phyloP scores from a whole-genome alignment of 805 yeast genomes.

The Nakazawaea populi region DNA sequence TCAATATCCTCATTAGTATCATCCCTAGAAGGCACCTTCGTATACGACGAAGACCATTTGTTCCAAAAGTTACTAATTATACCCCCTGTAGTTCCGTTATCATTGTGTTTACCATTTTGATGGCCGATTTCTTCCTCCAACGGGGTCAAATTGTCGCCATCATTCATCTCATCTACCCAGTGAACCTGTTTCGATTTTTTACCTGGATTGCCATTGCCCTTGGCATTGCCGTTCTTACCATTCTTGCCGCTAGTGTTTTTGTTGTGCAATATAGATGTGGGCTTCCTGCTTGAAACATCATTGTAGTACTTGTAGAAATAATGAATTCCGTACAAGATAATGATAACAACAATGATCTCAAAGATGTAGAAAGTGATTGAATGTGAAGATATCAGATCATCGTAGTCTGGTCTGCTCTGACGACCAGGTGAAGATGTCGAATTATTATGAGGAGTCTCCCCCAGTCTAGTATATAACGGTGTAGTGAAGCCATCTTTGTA shows the following conservation, averaged over 20 bases:
- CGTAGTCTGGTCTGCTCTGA: not conserved
- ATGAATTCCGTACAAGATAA: slow-evolving; percentile 17
- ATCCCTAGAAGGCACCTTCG: slow-evolving; percentile 14
- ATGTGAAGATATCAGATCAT: not conserved
- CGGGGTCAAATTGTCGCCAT: slow-evolving; percentile 7
- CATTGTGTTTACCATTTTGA: slow-evolving; percentile 15
- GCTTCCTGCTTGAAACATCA: slow-evolving; percentile 10
- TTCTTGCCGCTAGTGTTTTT: slow-evolving; percentile 1
- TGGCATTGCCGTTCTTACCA: not conserved
- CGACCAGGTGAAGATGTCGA: not conserved
- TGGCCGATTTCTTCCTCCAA: slow-evolving; percentile 11
- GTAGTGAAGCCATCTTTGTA: slow-evolving; percentile 17
- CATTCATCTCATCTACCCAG: slow-evolving; percentile 23
- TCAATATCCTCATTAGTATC: slow-evolving; percentile 32
- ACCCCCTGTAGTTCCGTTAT: not conserved
- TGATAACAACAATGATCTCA: slow-evolving; percentile 17
- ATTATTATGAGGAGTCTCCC: not conserved
- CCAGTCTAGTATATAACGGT: slow-evolving; percentile 19
- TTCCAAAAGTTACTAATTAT: slow-evolving; percentile 3
- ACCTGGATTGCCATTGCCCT: not conserved
- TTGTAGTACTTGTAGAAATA: slow-evolving; percentile 18
- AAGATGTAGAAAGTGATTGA: slow-evolving; percentile 16
- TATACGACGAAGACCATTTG: slow-evolving; percentile 13
- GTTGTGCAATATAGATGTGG: slow-evolving; percentile 14
- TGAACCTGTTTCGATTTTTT: slow-evolving; percentile 27